Evolutionary conservation across 2,329 filamentous ascomycete genomes (phyloP), one percentile per base, ranked within the genome.

Genomic region (Alternaria solani): DNA sequence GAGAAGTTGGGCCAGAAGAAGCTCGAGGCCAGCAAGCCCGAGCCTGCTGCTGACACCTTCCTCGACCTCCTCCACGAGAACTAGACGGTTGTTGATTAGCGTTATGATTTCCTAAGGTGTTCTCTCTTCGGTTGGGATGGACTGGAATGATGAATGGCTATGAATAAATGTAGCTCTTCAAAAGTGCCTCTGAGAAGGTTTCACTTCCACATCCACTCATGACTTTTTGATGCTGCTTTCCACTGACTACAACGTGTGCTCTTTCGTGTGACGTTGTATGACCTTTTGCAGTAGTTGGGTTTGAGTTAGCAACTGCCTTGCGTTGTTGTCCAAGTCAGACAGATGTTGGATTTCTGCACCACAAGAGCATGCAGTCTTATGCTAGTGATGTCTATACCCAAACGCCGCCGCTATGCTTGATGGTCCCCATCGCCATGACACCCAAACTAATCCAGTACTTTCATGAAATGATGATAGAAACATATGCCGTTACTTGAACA

Each of bases 1-100:
- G 88, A 93, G 78, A 91, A 93, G 84, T 82, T 95, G 61, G 92
- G 92, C 71, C 86, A 90, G 82, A 83, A 88, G 83, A 87, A 88
- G 82, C 75, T 87, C 68, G 83, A 88, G 67, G 78, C 80, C 59
- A 85, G 82, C 72, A 91, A 92, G 87, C 87, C 88, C 59, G 79
- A 83, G 77, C 78, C 75, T 68, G 80, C 82, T 68, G 81, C 81
- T 64, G 81, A 84, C 76, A 75, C 79, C 62, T 89, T 88, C 84
- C 73, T 71, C 65, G 72, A 75, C 63, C 75, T 80, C 56, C 72
- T 84, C 58, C 75, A 81, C 71, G 83, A 84, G 76, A 82, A 83
- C 79, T 85, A 83, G 61, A 72, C 65, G 66, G 63, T 60, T 63
- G 68, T 61, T 62, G 42, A 57, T 61, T 65, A 63, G 66, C 55